These are phyloP conservation scores for Biscutella auriculata DNA, from an alignment of 441 rosid species.

Conservation along the genomic window DNA sequence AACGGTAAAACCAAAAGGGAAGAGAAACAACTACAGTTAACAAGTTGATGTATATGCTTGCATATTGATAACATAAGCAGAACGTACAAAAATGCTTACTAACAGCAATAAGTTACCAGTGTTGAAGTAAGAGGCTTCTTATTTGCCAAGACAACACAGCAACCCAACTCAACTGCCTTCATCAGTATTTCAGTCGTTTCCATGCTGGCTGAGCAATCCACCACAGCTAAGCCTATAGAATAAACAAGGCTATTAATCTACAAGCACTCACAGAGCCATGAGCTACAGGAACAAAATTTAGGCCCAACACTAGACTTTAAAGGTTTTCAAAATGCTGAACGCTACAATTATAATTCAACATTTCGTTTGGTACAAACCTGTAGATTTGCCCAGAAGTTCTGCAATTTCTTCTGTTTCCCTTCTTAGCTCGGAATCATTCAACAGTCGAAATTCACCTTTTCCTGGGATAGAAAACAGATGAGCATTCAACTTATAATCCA, in stretches of 20 bases:
- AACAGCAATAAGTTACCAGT: constrained; percentile 35
- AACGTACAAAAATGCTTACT: not conserved
- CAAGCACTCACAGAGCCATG: no score
- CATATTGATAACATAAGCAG: not conserved
- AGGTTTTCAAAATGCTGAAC: not conserved
- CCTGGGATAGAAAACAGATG: not conserved
- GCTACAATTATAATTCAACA: not conserved
- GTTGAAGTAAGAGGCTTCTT: constrained; percentile 86
- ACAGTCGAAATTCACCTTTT: constrained; percentile 36
- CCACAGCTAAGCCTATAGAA: constrained; percentile 53
- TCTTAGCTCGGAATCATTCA: constrained; percentile 27
- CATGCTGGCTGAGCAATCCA: constrained; percentile 78
- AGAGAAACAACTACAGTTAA: not conserved
- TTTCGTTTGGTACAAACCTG: constrained; percentile 37
- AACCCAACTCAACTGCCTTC: constrained; percentile 48
- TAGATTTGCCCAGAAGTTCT: constrained; percentile 48
- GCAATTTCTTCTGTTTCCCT: constrained; percentile 34
- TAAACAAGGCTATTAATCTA: no score
- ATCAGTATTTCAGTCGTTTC: constrained; percentile 45
- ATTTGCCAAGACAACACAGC: constrained; percentile 75
- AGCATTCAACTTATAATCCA: not conserved
- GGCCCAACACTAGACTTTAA: not conserved
- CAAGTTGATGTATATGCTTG: not conserved
- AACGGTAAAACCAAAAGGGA: not conserved
- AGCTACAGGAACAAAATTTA: no score